Conservation (phyloP, 345 rosid species). For the Sisymbrium altissimum region DNA sequence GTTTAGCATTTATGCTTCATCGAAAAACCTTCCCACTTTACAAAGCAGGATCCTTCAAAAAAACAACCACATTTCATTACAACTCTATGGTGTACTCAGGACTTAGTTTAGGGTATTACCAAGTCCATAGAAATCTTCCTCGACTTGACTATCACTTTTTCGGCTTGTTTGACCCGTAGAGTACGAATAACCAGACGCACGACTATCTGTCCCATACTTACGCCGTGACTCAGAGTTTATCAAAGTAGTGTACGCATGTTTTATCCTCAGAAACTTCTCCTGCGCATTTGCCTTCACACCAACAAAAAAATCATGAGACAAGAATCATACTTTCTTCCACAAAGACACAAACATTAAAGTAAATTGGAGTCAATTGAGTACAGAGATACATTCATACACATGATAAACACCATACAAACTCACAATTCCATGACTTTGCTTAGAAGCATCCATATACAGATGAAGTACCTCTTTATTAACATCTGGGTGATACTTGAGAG, state of each 20-base stretch:
- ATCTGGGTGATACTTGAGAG: slow-evolving; percentile 92
- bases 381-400: background rate
- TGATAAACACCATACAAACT: background rate
- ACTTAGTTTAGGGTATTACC: slow-evolving; percentile 47
- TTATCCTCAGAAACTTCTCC: slow-evolving; percentile 49
- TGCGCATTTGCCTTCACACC: slow-evolving; percentile 72
- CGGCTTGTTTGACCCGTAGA: slow-evolving; percentile 43
- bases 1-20: background rate
- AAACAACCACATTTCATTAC: background rate
- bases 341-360: background rate
- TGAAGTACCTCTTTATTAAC: slow-evolving; percentile 81
- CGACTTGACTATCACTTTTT: slow-evolving; percentile 36
- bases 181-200: slow-evolving; percentile 59
- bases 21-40: background rate
- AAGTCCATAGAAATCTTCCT: slow-evolving; percentile 88
- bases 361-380: background rate
- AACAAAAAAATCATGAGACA: background rate
- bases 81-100: background rate
- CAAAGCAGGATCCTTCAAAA: background rate
- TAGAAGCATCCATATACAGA: background rate
- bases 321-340: background rate
- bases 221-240: slow-evolving; percentile 66
- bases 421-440: background rate
- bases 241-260: slow-evolving; percentile 53
- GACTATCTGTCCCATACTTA: slow-evolving; percentile 46